Conservation (phyloP, 1,139 yeast species). For the Taphrina populina region DNA sequence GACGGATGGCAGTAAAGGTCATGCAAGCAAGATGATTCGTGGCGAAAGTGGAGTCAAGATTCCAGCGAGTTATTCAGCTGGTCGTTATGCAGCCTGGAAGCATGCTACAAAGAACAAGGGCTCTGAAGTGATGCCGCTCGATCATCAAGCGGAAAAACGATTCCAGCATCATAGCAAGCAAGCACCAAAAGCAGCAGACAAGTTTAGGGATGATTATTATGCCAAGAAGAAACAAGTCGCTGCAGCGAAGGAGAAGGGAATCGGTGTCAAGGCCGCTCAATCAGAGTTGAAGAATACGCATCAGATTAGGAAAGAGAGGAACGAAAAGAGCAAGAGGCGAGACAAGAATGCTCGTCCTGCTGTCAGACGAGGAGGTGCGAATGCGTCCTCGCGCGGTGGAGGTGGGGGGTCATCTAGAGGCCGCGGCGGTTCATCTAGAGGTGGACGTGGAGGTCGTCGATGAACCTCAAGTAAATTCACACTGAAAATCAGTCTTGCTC, state of each 20-base stretch:
- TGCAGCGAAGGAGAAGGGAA: conserved; percentile 75
- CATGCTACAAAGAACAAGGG: conserved; percentile 50
- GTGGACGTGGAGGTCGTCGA: conserved; percentile 16
- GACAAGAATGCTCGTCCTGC: conserved; percentile 84
- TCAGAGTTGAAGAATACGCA: conserved; percentile 69
- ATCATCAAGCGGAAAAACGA: conserved; percentile 43
- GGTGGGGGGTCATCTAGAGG: conserved; percentile 1
- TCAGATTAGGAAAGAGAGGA: conserved; percentile 76
- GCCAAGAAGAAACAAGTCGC: conserved; percentile 80
- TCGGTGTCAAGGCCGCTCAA: conserved; percentile 45
- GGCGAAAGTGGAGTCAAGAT: conserved; percentile 93
- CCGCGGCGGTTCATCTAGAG: not conserved
- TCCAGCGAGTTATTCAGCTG: conserved; percentile 89
- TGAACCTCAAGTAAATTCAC: too few relatives aligned
- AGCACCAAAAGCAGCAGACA: conserved; percentile 90
- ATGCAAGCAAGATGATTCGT: conserved; percentile 64
- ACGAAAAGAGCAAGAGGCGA: conserved; percentile 63
- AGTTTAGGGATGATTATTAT: conserved; percentile 79
- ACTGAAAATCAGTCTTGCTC: too few relatives aligned
- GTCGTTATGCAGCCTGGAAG: conserved; percentile 55
- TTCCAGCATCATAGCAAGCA: conserved; percentile 60
- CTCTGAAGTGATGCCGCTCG: conserved; percentile 40
- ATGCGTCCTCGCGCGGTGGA: conserved; percentile 9
- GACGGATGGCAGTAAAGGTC: conserved; percentile 39
- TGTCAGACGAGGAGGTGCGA: not conserved